Evolutionary conservation across 257 asterid genomes (phyloP), one percentile per base, ranked within the genome.

Genomic region (Solanum paucissectum): DNA sequence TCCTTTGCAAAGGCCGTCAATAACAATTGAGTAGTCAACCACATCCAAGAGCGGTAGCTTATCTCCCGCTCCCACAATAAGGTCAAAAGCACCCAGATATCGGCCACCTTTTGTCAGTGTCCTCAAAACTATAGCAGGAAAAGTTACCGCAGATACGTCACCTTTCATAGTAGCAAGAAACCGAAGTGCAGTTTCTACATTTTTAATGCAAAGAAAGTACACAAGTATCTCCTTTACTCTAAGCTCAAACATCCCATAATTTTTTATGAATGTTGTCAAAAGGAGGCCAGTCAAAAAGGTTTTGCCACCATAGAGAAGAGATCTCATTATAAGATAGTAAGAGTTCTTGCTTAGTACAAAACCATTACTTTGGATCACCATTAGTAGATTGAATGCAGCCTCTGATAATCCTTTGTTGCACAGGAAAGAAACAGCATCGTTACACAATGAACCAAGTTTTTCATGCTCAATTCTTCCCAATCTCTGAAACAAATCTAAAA

Each of bases 1-100:
- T 87, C 87, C 91, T 93, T 92, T 93, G 94, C 99, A 92, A 38
- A 97, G 98, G 88, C 93, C 91, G 64, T 92, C 92, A 71, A 94
- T 91, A 87, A 97, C 88, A 86, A 91, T 91, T 27, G 98, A 88
- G 91, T 91, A 97, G 77, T 93, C 92, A 44, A 93, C 79, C 82
- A 91, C 92, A 86, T 93, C 87, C 92, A 93, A 87, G 89, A 60
- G 44, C 6, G 93, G 95, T 87, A 93, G 90, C 86, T 90, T 87
- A 85, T 90, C 88, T 88, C 91, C 92, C 52, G 92, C 95, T 86
- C 89, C 93, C 86, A 92, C 32, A 88, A 95, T 64, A 87, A 95
- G 94, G 90, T 94, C 91, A 92, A 94, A 93, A 32, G 95, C 95
- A 92, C 95, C 98, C 91, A 90, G 81, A 90, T 89, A 89, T 55